A percentile compares a stretch with the other conserved stretches of the same genome.
Conservation (phyloP, 495 filamentous ascomycete species). For the Aspergillus ostianus region DNA sequence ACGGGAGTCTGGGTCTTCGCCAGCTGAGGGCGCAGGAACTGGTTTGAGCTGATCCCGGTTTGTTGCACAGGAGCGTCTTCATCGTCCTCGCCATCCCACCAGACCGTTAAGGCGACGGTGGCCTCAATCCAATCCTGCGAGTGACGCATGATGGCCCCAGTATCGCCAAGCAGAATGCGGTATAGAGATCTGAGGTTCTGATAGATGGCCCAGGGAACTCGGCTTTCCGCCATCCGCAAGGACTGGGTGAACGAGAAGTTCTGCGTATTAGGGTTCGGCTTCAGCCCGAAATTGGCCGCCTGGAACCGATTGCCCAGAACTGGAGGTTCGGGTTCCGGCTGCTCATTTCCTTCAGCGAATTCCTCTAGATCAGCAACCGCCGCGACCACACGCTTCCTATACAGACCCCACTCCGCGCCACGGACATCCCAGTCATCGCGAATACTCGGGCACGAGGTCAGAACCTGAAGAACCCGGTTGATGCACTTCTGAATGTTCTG, state of each 20-base stretch:
- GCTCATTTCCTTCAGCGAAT: constrained; percentile 71
- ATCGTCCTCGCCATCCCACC: constrained; percentile 82
- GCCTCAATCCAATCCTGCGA: constrained; percentile 88
- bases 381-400: constrained; percentile 65
- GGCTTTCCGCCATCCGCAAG: constrained; percentile 73
- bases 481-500: constrained; percentile 68
- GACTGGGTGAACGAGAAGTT: constrained; percentile 53
- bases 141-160: constrained; percentile 63
- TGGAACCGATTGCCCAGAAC: constrained; percentile 41
- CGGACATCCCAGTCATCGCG: constrained; percentile 72
- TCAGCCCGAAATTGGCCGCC: constrained; percentile 55
- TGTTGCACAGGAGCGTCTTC: constrained; percentile 22
- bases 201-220: constrained; percentile 83
- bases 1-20: constrained; percentile 21
- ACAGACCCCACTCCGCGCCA: constrained; percentile 73
- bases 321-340: constrained; percentile 27
- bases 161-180: constrained; percentile 68
- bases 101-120: constrained; percentile 71
- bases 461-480: constrained; percentile 58
- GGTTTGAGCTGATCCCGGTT: constrained; percentile 21
- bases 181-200: constrained; percentile 74
- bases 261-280: constrained; percentile 31
- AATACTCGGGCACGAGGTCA: constrained; percentile 68
- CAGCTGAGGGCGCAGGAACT: constrained; percentile 28
- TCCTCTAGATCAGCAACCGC: constrained; percentile 64